Evolutionary conservation across 768 basidiomycete species (phyloP), one percentile per base, ranked within the genome.

Genomic region (Pholiota microspora): DNA sequence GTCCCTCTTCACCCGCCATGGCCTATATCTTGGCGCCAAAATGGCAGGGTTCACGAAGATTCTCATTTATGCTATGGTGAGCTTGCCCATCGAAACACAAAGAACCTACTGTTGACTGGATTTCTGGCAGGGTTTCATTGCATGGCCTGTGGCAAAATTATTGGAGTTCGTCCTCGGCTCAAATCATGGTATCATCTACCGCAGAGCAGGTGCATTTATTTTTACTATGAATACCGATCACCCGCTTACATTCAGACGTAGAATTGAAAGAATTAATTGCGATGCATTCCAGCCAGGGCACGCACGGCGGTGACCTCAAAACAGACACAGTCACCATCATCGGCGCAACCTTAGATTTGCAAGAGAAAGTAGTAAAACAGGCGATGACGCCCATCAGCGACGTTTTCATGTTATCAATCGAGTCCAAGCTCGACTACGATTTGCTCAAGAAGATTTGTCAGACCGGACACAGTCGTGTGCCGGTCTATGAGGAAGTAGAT

Each of bases 251-350:
- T n/a, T n/a, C 32, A 31, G n/a, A 15, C 23, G 7, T 62, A 77
- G 90, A 96, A 65, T 77, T 96, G 25, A 93, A 94, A 63, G 93
- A 95, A 65, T 73, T 96, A 24, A 94, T 96, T 54, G 91, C 92
- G 1, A 84, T 95, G 82, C 94, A 96, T 59, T 85, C 85, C 2
- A 82, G 80, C 0, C 78, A 78, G 28, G 86, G 81, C 4, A 76
- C 85, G 0, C 86, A 86, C 54, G 92, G 92, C 10, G 94, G 94
- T 9, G 94, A 96, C 66, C 74, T 95, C 40, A 88, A 91, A 63
- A 81, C 73, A 1, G 93, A 95, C 64, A 95, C 93, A 0, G 89
- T 94, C 48, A 85, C 86, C 1, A 94, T 95, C 67, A 93, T 94
- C 34, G 92, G 92, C 15, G 90, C 89, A 0, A 92, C 92, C 0